Evolutionary conservation across 352 stramenopile species (phyloP), one percentile per base, ranked within the genome.

Genomic region (Phytopythium mirpurense): DNA sequence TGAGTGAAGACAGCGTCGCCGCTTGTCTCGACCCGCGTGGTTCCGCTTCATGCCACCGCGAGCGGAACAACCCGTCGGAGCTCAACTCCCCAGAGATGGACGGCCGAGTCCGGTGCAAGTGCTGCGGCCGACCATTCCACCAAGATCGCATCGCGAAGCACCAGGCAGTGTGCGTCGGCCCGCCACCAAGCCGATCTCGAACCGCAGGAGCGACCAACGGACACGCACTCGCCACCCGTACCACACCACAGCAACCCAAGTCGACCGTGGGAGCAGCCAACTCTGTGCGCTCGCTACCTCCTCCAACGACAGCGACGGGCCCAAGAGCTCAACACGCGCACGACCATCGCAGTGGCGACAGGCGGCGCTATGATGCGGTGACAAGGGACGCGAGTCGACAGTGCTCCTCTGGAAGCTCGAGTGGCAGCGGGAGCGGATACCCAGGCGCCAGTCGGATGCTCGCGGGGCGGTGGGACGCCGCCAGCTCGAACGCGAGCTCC

Each of bases 71-170:
- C 3, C 24, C 50, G 19, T 46, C 60, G 48, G 54, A 72, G 19
- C 46, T 88, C 5, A 82, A 85, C 24, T 19, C 43, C 1, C 68
- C 66, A 0, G 77, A 85, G 9, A 31, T 45, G 3, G 77, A 88
- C 43, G 77, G 77, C 0, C 74, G 75, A 2, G 53, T 90, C 23
- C 67, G 79, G 19, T 90, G 80, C 54, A 70, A 57, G 51, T 68
- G 66, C 16, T 90, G 80, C 23, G 62, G 69, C 14, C 74, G 80
- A 16, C 71, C 55, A 2, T 90, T 90, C 45, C 60, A 65, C 9
- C 26, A 78, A 62, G 73, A 86, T 52, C 77, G 80, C 0, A 84
- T 90, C 51, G 62, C 63, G 9, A 90, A 86, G 54, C 77, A 88
- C 58, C 80, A 88, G 52, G 79, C 74, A 0, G 74, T 90, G 15